Percentiles rank a stretch among this genome's conserved stretches.
phyloP scores from a whole-genome alignment of 331 rosid genomes.

The Prunus yedoensis region DNA sequence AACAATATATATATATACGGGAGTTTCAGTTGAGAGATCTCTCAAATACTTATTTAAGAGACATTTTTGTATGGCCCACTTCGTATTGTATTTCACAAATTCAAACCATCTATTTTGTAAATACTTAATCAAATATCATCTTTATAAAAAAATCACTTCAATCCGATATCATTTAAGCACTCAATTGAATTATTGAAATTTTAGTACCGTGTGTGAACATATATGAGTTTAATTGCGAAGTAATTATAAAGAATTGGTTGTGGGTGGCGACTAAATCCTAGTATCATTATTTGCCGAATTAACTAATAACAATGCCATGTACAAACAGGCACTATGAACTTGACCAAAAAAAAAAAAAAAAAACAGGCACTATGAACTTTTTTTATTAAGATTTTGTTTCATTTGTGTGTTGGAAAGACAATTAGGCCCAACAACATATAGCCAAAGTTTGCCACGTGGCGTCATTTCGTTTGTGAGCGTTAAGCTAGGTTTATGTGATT shows the following conservation, averaged over 20 bases:
- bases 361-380: too few species aligned
- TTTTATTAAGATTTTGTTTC: constrained; percentile 6
- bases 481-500: not conserved
- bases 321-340: not conserved
- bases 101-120: too few species aligned
- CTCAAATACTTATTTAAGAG: too few species aligned
- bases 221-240: not conserved
- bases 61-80: fast-evolving
- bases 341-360: too few species aligned
- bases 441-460: constrained; percentile 2
- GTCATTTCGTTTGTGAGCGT: constrained; percentile 6
- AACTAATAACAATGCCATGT: not conserved
- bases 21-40: fast-evolving
- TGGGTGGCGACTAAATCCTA: not conserved
- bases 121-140: too few species aligned
- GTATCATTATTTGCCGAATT: not conserved
- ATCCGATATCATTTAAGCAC: too few species aligned
- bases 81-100: too few species aligned
- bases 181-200: not conserved
- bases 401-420: not conserved
- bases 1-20: too few species aligned
- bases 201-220: not conserved
- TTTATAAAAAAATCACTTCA: too few species aligned
- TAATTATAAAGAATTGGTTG: not conserved
- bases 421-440: constrained; percentile 2